Conservation (phyloP, 2,329 filamentous ascomycete species). For the Colletotrichum nymphaeae region DNA sequence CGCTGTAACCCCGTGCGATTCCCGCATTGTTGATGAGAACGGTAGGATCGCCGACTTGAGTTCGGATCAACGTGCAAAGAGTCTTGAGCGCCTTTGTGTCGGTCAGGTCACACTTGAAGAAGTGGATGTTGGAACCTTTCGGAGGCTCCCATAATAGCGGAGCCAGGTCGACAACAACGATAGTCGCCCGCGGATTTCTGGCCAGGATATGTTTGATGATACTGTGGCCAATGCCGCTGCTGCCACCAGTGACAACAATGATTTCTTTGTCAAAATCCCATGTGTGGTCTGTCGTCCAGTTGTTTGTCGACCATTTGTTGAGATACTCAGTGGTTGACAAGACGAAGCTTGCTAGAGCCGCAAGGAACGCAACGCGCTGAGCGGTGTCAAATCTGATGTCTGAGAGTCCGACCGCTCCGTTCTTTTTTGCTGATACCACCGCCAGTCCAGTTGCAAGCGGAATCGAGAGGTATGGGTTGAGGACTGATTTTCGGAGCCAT, state of each 20-base stretch:
- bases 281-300: constrained; percentile 38
- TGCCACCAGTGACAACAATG: constrained; percentile 57
- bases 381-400: background rate
- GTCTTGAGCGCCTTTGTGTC: constrained; percentile 43
- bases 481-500: constrained; percentile 35
- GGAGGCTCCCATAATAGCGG: constrained; percentile 44
- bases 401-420: background rate
- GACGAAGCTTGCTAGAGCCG: constrained; percentile 32
- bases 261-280: constrained; percentile 54
- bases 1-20: constrained; percentile 40
- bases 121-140: constrained; percentile 39
- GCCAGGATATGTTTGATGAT: constrained; percentile 46
- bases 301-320: constrained; percentile 40
- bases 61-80: constrained; percentile 43
- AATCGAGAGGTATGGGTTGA: constrained; percentile 38
- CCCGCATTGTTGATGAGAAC: constrained; percentile 51
- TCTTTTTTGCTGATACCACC: constrained; percentile 9
- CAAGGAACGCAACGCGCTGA: constrained; percentile 17
- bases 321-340: constrained; percentile 39
- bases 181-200: constrained; percentile 40
- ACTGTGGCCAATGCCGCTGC: constrained; percentile 53
- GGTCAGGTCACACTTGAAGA: constrained; percentile 53
- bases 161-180: constrained; percentile 49
- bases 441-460: constrained; percentile 35
- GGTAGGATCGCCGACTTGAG: constrained; percentile 50